phyloP scores from a whole-genome alignment of 345 rosid genomes.

The Populus alba region DNA sequence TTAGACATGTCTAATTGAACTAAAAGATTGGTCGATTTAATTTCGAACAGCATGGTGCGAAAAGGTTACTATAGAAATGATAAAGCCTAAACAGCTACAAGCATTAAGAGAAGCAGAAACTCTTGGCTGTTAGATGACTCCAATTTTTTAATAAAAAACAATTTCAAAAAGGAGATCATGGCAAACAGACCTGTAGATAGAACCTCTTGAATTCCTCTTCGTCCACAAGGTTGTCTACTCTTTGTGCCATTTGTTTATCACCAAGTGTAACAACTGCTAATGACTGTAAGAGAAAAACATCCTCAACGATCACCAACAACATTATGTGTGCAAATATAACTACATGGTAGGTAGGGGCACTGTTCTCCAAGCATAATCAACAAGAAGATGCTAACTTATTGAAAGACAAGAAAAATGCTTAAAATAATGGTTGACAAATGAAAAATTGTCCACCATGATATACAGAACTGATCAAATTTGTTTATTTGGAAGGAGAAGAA shows the following conservation, averaged over 20 bases:
- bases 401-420: background rate
- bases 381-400: background rate
- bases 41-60: background rate
- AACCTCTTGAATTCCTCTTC: slow-evolving; percentile 88
- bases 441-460: background rate
- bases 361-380: background rate
- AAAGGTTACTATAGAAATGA: background rate
- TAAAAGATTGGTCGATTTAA: background rate
- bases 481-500: background rate
- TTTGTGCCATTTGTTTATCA: slow-evolving; percentile 95
- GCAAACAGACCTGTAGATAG: slow-evolving; percentile 84
- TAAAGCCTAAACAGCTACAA: background rate
- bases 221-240: slow-evolving; percentile 79
- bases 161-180: slow-evolving; percentile 17
- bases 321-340: background rate
- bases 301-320: background rate
- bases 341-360: background rate
- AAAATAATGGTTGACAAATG: background rate
- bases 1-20: background rate
- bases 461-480: background rate
- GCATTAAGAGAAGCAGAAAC: background rate
- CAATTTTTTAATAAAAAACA: slow-evolving; percentile 15
- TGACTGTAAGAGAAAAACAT: slow-evolving; percentile 50
- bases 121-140: background rate
- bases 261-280: slow-evolving; percentile 97